These are phyloP conservation scores for Pyrenochaeta sp. DNA, from an alignment of 2,329 filamentous ascomycete species.

Conservation along the genomic window DNA sequence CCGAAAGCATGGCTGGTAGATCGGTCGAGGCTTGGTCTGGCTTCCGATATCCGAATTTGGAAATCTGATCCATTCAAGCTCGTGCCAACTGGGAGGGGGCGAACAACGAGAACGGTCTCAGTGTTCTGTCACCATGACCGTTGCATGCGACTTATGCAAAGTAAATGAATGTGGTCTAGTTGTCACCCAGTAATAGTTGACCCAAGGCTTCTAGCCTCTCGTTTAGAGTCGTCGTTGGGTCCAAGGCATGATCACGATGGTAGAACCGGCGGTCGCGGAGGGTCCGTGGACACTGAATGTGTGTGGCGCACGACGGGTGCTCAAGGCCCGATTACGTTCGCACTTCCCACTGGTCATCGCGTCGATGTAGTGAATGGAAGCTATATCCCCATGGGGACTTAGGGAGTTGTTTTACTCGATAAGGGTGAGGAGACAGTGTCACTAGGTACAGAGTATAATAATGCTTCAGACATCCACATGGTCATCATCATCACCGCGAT, in stretches of 20 bases:
- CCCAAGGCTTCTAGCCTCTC: constrained; percentile 9
- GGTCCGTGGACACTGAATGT: constrained; percentile 10
- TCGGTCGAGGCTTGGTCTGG: constrained; percentile 24
- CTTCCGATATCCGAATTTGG: constrained; percentile 35
- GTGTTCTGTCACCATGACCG: constrained; percentile 28
- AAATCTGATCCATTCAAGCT: constrained; percentile 39
- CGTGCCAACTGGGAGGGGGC: constrained; percentile 38
- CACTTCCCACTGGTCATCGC: constrained; percentile 28
- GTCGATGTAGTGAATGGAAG: constrained; percentile 30
- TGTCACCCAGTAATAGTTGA: constrained; percentile 13
- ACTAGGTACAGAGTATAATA: constrained; percentile 28
- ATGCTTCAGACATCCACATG: constrained; percentile 15
- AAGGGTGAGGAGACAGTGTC: constrained; percentile 25
- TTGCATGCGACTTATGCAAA: constrained; percentile 18
- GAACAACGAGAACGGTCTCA: constrained; percentile 30
- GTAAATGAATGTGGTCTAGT: constrained; percentile 17
- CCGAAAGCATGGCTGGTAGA: constrained; percentile 22
- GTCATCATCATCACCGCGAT: constrained; percentile 13
- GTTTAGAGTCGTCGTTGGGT: constrained; percentile 12
- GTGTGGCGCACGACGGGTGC: constrained; percentile 29
- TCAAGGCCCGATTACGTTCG: constrained; percentile 35
- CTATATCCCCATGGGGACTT: constrained; percentile 37
- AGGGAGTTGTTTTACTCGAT: constrained; percentile 32
- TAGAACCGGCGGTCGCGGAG: constrained; percentile 15
- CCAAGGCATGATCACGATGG: constrained; percentile 36